phyloP scores from a whole-genome alignment of 805 yeast species.

The Huiozyma naganishii region DNA sequence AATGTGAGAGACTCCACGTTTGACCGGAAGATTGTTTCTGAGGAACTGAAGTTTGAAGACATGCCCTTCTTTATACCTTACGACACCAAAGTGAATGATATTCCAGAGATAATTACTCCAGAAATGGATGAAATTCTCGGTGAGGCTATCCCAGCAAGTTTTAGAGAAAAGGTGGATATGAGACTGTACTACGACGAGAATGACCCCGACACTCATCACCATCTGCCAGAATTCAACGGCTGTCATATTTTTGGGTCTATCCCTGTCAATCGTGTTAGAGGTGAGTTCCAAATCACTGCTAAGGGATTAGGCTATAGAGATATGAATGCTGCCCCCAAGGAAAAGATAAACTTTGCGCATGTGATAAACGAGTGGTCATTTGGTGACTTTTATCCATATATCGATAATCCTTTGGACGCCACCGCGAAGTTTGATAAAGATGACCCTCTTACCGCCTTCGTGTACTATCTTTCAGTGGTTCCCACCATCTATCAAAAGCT shows the following conservation, averaged over 20 bases:
- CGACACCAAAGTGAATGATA: slow-evolving; percentile 35
- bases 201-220: slow-evolving; percentile 25
- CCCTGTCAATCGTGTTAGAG: slow-evolving; percentile 77
- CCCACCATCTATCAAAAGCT: slow-evolving; percentile 68
- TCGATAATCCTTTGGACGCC: slow-evolving; percentile 79
- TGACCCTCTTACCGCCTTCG: slow-evolving; percentile 39
- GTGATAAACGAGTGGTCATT: slow-evolving; percentile 77
- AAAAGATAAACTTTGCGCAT: slow-evolving; percentile 69
- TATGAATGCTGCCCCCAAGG: slow-evolving; percentile 32
- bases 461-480: slow-evolving; percentile 67
- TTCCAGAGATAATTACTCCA: slow-evolving; percentile 41
- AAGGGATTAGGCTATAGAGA: slow-evolving; percentile 57
- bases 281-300: slow-evolving; percentile 77
- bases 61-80: slow-evolving; percentile 44
- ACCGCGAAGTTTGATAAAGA: slow-evolving; percentile 47
- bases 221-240: slow-evolving; percentile 47
- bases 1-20: slow-evolving; percentile 68
- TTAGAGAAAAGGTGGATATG: slow-evolving; percentile 33
- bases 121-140: slow-evolving; percentile 57
- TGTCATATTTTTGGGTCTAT: slow-evolving; percentile 77
- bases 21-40: slow-evolving; percentile 71
- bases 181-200: slow-evolving; percentile 17
- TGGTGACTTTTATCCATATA: slow-evolving; percentile 80
- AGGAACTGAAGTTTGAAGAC: slow-evolving; percentile 63
- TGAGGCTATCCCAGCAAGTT: slow-evolving; percentile 58